phyloP scores from a whole-genome alignment of 169 alveolate genomes.

The Cystoisospora suis region DNA sequence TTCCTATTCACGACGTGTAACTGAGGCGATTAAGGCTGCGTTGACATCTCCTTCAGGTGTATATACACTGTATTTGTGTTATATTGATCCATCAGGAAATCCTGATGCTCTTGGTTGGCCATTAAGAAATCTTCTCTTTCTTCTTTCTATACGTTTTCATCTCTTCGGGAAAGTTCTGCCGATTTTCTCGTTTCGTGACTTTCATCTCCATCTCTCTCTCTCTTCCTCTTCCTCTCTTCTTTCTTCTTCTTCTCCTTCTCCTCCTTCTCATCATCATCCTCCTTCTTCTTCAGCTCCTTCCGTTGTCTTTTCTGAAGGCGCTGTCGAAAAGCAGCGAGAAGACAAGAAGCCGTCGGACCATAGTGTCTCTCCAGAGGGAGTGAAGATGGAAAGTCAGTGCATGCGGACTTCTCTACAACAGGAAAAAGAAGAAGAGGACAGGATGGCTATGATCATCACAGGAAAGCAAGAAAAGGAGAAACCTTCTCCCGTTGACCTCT shows the following conservation, averaged over 20 bases:
- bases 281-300: background rate
- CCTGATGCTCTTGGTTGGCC: constrained; percentile 51
- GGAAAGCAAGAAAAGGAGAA: too few relatives aligned
- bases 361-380: too few relatives aligned
- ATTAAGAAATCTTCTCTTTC: constrained; percentile 28
- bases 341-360: too few relatives aligned
- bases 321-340: too few relatives aligned
- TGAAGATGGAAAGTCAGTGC: too few relatives aligned
- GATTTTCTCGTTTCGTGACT: constrained; percentile 41
- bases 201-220: background rate
- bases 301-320: too few relatives aligned
- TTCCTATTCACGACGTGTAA: too few relatives aligned
- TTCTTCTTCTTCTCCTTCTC: background rate
- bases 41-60: background rate
- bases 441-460: too few relatives aligned
- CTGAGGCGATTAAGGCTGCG: too few relatives aligned
- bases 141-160: background rate
- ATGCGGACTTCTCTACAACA: too few relatives aligned
- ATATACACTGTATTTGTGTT: constrained; percentile 31
- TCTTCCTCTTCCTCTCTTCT: background rate
- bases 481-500: too few relatives aligned
- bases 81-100: constrained; percentile 16
- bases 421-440: too few relatives aligned
- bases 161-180: background rate
- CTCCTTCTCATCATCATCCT: background rate